These are phyloP conservation scores for Boehmeria nivea DNA, from an alignment of 306 rosid species.

Conservation along the genomic window DNA sequence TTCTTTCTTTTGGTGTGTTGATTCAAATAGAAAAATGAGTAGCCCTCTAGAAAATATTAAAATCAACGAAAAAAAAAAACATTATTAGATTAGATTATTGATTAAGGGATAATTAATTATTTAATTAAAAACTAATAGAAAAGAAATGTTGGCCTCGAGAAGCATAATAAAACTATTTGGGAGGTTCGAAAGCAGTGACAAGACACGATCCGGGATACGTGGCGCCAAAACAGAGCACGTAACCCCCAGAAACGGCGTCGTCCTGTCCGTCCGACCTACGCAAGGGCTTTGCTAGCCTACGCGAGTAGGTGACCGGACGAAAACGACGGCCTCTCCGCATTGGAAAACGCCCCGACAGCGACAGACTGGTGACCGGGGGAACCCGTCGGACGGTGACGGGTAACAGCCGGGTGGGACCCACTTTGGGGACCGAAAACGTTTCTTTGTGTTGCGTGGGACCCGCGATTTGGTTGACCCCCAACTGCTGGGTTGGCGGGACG, in stretches of 20 bases:
- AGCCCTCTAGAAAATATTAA: no score
- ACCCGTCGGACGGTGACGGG: constrained; percentile 12
- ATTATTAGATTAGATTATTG: no score
- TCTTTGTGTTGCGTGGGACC: background rate
- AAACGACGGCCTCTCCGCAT: constrained; percentile 1
- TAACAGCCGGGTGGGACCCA: constrained; percentile 23
- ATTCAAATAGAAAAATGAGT: no score
- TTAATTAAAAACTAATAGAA: background rate
- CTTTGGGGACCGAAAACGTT: background rate
- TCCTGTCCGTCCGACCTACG: constrained; percentile 1
- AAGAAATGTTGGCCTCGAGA: background rate
- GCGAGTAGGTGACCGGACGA: background rate
- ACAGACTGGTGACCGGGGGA: background rate
- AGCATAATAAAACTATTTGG: constrained; percentile 13
- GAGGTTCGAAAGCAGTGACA: constrained; percentile 34
- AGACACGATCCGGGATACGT: constrained; percentile 53
- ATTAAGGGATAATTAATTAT: background rate
- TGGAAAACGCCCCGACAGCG: constrained; percentile 3
- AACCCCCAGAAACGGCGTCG: constrained; percentile 33
- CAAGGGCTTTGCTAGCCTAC: background rate
- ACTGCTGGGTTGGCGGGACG: background rate
- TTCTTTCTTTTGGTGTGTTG: no score
- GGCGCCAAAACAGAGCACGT: constrained; percentile 29
- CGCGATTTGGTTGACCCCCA: no score
- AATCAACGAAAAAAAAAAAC: no score